Base-by-base conservation (phyloP, 148 eudicot genomes). In the Polygonum maritimum region DNA sequence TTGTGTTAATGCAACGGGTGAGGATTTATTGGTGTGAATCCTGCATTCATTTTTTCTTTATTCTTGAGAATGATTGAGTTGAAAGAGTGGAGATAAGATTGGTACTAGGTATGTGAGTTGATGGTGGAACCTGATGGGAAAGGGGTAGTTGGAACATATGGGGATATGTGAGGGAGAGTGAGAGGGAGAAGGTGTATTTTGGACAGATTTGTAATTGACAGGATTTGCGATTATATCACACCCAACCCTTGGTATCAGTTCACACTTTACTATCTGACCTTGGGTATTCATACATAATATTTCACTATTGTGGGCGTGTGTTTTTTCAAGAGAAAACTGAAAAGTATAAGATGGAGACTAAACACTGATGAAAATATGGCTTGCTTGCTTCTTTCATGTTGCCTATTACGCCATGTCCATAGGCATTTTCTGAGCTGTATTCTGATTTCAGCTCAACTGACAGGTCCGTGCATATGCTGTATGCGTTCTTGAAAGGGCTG, bases 401-500 rank as follows among this genome's bases (percentile, higher is more conserved):
- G 22, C 60, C 22, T 26, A 2, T n/a, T 21, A 21, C 36, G 22
- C 9, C 38, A 60, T 22, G 67, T 18, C 26, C 4, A 10, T 60
- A 52, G 58, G 8, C 22, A 52, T 52, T 26, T 26, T 3, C 15
- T 22, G 31, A 21, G 13, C 1, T 54, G 19, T 54, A 60, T 60
- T 22, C 65, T 58, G 35, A 58, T 21, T 22, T 22, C 10, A 11
- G 26, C 26, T 13, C 19, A 69, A 9, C 47, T 40, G n/a, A 80
- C 88, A 94, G 97, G 98, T 94, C 79, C 96, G 97, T 83, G 96
- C 91, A 55, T 92, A 94, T 82, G 97, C 96, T 82, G 97, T 94
- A 55, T 87, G 88, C 81, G 94, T 92, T 71, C 91, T 94, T 83
- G 92, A 89, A 83, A 89, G 96, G 85, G 98, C 97, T 79, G 96